Conservation (phyloP, 371 early-diverging fungal genomes). For the Dentiscutata heterogama region DNA sequence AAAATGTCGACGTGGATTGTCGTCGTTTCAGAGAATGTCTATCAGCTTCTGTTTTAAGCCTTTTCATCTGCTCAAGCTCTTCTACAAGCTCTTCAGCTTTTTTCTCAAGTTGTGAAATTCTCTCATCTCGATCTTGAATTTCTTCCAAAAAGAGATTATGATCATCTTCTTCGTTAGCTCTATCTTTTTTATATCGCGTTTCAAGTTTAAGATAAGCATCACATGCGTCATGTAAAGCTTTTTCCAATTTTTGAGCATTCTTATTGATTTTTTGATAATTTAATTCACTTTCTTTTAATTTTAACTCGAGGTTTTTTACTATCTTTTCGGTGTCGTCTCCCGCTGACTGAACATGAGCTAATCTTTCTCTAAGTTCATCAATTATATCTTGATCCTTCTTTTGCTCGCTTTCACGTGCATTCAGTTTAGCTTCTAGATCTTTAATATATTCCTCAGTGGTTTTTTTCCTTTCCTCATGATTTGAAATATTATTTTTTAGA, state of each 20-base stretch:
- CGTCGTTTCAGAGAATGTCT: not conserved
- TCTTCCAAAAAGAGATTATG: not conserved
- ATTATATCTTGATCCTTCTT: conserved; percentile 58
- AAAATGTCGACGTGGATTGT: not conserved
- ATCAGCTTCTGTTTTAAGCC: conserved; percentile 1
- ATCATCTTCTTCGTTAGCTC: conserved; percentile 46
- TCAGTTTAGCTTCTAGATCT: conserved; percentile 59
- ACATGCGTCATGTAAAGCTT: conserved; percentile 37
- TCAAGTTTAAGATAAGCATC: conserved; percentile 39
- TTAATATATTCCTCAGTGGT: conserved; percentile 63
- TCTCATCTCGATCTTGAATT: conserved; percentile 1
- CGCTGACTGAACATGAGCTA: conserved; percentile 57
- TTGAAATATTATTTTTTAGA: conserved; percentile 53
- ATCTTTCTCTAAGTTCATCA: conserved; percentile 54
- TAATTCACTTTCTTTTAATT: conserved; percentile 54
- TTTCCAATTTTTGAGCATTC: conserved; percentile 51
- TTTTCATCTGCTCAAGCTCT: conserved; percentile 2
- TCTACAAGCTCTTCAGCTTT: conserved; percentile 20
- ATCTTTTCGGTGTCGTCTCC: conserved; percentile 53
- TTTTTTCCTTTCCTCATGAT: conserved; percentile 60
- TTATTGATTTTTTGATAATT: conserved; percentile 49
- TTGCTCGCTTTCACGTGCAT: conserved; percentile 55
- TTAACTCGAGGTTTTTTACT: conserved; percentile 58
- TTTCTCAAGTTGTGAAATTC: conserved; percentile 18
- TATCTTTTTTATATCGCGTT: conserved; percentile 36